Base-by-base conservation (phyloP, 2,329 filamentous ascomycete genomes). In the Neoarthrinium moseri region DNA sequence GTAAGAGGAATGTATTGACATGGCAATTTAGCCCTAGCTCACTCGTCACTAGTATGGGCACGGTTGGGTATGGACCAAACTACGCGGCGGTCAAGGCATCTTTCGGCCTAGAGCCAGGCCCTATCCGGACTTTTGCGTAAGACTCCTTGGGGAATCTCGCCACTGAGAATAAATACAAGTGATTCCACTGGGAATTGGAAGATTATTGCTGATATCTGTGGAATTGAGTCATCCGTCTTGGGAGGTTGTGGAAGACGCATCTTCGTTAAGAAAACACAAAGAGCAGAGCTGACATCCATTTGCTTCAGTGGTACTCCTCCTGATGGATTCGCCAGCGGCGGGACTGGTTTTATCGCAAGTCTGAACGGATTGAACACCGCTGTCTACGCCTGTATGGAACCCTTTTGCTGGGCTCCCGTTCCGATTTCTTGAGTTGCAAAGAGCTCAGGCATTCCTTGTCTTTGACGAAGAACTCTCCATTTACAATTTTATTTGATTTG, bases 1-100 rank as follows among this genome's bases (percentile, higher is more conserved):
- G 54, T 60, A 47, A 37, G 56, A 51, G 10, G 11, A 1, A 13
- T 23, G 15, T 13, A 17, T 32, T 26, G 36, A 49, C 20, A 30
- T 23, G 8, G 10, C 8, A 12, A 2, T 4, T 17, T 23, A 4
- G 12, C 6, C 10, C 11, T 4, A 13, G 20, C 23, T 32, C 24
- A 29, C 15, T 5, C 1, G 18, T 21, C 7, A 10, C 5, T 32
- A 74, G 72, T 11, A 80, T 82, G 73, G 76, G 72, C 18, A 73
- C 75, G 4, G 70, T 71, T 5, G 70, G 75, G 2, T 72, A 67
- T 4, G 63, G 66, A 2, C 78, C 78, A 0, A 77, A 80, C 52
- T 80, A 74, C 50, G 55, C 53, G 5, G 59, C 57, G 12, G 58
- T 60, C 5, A 47, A 56, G 21, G 57, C 55, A 29, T 67, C 64